Percentiles rank a stretch among this genome's conserved stretches.
Conservation (phyloP, 1,284 basidiomycete species). For the Xerocomus minutiporus region DNA sequence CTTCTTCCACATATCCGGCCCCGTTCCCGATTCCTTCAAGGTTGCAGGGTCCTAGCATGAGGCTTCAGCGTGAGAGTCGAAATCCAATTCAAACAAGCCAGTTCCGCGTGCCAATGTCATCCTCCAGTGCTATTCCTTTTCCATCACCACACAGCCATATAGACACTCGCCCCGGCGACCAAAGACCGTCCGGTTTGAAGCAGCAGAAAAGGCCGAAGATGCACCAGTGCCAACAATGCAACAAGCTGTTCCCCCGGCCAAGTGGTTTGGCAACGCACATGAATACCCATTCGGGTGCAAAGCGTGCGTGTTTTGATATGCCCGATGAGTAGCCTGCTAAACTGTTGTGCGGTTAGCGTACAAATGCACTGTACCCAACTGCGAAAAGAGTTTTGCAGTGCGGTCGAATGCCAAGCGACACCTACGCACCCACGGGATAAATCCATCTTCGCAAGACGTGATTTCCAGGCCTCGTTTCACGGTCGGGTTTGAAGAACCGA, state of each 20-base stretch:
- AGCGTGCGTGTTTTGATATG: constrained; percentile 41
- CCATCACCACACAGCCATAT: constrained; percentile 11
- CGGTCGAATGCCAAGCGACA: constrained; percentile 61
- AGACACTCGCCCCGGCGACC: constrained; percentile 8
- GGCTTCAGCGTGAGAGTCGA: constrained; percentile 21
- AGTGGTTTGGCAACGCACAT: constrained; percentile 63
- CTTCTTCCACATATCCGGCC: constrained; percentile 4
- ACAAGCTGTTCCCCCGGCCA: constrained; percentile 58
- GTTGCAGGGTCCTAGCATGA: constrained; percentile 28
- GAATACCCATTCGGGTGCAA: constrained; percentile 61
- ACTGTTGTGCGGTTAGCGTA: constrained; percentile 38
- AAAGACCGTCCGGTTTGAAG: constrained; percentile 8
- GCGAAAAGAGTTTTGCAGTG: constrained; percentile 53
- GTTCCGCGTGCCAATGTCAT: constrained; percentile 9
- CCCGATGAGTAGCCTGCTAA: constrained; percentile 10
- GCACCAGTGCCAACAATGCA: constrained; percentile 50
- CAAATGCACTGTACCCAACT: constrained; percentile 45
- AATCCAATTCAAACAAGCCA: constrained; percentile 9
- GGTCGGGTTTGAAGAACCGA: constrained; percentile 44
- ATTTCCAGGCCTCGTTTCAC: constrained; percentile 33
- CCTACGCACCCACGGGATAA: constrained; percentile 49
- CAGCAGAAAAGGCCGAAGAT: constrained; percentile 45
- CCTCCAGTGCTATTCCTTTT: constrained; percentile 6
- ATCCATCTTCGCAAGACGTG: constrained; percentile 23
- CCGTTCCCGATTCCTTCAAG: constrained; percentile 4